Conservation (phyloP, 345 rosid species). For the Cardiospermum halicacabum region DNA sequence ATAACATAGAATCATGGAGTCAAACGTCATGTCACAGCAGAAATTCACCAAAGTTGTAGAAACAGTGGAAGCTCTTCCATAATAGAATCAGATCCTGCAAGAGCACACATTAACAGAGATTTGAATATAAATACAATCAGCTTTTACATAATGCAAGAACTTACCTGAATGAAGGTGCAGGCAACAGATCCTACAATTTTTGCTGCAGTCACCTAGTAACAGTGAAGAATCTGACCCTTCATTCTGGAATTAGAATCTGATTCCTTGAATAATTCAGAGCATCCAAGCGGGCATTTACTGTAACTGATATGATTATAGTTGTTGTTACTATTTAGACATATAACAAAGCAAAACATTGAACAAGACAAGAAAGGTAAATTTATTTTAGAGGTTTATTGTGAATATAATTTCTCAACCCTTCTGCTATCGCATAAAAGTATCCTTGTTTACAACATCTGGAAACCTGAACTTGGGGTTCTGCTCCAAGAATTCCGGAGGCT, state of each 20-base stretch:
- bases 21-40: not conserved
- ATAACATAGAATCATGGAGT: not conserved
- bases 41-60: not conserved
- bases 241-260: not conserved
- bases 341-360: not conserved
- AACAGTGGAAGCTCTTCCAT: not conserved
- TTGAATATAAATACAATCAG: not conserved
- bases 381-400: constrained; percentile 14
- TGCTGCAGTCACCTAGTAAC: not conserved
- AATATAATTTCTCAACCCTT: not conserved
- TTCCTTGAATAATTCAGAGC: constrained; percentile 1
- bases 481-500: constrained; percentile 57
- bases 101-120: not conserved
- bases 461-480: constrained; percentile 59
- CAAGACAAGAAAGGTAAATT: not conserved
- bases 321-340: not conserved
- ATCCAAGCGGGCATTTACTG: not conserved
- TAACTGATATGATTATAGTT: not conserved
- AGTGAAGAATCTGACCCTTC: not conserved
- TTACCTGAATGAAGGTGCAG: not conserved
- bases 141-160: not conserved
- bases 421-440: constrained; percentile 29
- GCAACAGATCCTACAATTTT: constrained; percentile 1
- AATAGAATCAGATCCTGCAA: not conserved
- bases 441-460: constrained; percentile 35